These are phyloP conservation scores for Scleroderma citrinum DNA, from an alignment of 768 basidiomycete species.

Conservation along the genomic window DNA sequence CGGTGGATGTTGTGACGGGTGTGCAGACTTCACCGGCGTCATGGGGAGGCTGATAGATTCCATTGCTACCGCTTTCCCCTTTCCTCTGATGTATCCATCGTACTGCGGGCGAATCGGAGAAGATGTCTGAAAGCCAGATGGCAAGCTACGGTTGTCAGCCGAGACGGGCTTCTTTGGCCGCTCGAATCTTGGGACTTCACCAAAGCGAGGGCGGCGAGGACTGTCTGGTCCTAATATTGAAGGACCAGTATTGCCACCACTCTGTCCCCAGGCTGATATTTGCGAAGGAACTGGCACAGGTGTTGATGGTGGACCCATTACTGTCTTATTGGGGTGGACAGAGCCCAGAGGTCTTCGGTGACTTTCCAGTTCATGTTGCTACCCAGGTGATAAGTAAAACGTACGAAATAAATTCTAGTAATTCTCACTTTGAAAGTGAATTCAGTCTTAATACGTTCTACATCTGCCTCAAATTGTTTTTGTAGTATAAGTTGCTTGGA, in stretches of 20 bases:
- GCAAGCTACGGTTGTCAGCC: constrained; percentile 15
- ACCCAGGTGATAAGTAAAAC: constrained; percentile 11
- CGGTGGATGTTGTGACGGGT: constrained; percentile 3
- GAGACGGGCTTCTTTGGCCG: constrained; percentile 11
- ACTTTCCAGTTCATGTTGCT: constrained; percentile 69
- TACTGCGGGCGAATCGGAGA: constrained; percentile 14
- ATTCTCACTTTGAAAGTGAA: constrained; percentile 58
- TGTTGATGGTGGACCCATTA: constrained; percentile 34
- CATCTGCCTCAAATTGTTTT: constrained; percentile 59
- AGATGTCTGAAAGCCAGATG: constrained; percentile 21
- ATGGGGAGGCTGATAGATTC: constrained; percentile 4
- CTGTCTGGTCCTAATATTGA: constrained; percentile 30
- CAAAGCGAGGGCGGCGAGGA: constrained; percentile 34
- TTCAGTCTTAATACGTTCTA: constrained; percentile 65
- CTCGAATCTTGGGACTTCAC: constrained; percentile 19
- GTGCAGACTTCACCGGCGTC: background rate
- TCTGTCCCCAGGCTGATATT: constrained; percentile 32
- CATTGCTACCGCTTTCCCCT: constrained; percentile 14
- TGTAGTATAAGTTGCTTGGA: constrained; percentile 48
- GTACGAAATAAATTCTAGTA: constrained; percentile 2
- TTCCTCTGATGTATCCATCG: constrained; percentile 2
- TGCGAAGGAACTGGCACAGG: constrained; percentile 37
- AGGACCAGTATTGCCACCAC: constrained; percentile 18
- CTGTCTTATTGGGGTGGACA: constrained; percentile 36
- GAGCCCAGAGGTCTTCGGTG: constrained; percentile 44